A percentile compares a stretch with the other conserved stretches of the same genome.
phyloP scores from a whole-genome alignment of 129 eudicot species.

The Pseudognaphalium luteoalbum region DNA sequence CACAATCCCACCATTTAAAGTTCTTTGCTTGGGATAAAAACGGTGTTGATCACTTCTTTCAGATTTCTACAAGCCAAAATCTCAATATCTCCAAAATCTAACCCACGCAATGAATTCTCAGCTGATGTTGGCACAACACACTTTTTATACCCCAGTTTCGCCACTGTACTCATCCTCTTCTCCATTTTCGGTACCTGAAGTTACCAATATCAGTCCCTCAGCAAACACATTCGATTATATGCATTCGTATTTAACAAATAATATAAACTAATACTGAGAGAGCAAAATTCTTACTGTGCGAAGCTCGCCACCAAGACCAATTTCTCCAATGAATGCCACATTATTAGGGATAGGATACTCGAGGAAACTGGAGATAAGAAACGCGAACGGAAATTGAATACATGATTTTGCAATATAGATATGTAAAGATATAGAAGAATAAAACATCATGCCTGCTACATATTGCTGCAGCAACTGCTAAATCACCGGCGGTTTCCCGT shows the following conservation, averaged over 20 bases:
- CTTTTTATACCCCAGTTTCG: constrained; percentile 70
- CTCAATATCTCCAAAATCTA: constrained; percentile 49
- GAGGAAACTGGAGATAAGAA: constrained; percentile 61
- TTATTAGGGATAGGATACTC: constrained; percentile 75
- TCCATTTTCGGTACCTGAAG: constrained; percentile 80
- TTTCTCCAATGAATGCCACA: constrained; percentile 90
- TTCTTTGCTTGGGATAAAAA: constrained; percentile 41
- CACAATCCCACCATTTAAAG: constrained; percentile 18
- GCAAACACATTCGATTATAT: not conserved
- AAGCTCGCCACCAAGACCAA: constrained; percentile 93
- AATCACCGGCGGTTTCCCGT: constrained; percentile 88
- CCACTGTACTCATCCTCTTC: constrained; percentile 73
- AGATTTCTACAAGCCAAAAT: constrained; percentile 70
- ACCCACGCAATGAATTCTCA: constrained; percentile 33
- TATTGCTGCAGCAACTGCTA: constrained; percentile 95
- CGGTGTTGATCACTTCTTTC: constrained; percentile 75
- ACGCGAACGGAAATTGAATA: not conserved
- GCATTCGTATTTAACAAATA: not conserved
- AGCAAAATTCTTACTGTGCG: constrained; percentile 52
- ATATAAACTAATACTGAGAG: not conserved
- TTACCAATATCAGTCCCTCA: not conserved
- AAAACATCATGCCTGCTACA: constrained; percentile 73
- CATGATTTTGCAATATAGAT: not conserved
- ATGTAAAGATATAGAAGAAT: not conserved
- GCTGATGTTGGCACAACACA: constrained; percentile 75